These are phyloP conservation scores for Sporisorium exsertum DNA, from an alignment of 1,284 basidiomycete species.

Conservation along the genomic window DNA sequence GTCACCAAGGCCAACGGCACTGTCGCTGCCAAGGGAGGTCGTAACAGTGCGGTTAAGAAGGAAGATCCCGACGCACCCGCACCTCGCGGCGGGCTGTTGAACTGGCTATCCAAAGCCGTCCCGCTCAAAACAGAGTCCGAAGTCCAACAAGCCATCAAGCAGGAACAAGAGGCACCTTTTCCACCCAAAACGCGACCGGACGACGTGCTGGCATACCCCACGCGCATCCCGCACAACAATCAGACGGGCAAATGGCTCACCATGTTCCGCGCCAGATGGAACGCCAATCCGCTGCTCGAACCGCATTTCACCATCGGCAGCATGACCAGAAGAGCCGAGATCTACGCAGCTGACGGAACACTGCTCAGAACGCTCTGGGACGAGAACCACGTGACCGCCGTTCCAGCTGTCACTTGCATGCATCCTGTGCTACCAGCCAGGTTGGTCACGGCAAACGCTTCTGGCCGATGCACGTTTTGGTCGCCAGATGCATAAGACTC, in stretches of 20 bases:
- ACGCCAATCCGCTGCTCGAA: constrained; percentile 53
- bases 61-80: constrained; percentile 14
- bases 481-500: constrained; percentile 29
- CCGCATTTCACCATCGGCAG: constrained; percentile 65
- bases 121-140: constrained; percentile 38
- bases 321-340: constrained; percentile 64
- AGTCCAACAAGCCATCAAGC: constrained; percentile 24
- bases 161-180: constrained; percentile 10
- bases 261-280: constrained; percentile 64
- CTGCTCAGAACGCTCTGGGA: constrained; percentile 60
- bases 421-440: constrained; percentile 56
- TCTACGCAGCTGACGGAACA: constrained; percentile 57
- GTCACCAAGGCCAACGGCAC: constrained; percentile 14
- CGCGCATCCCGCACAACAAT: constrained; percentile 64
- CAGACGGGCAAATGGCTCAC: constrained; percentile 69
- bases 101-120: constrained; percentile 25
- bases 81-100: constrained; percentile 14
- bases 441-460: constrained; percentile 61
- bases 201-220: constrained; percentile 45
- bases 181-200: constrained; percentile 21
- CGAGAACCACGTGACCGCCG: constrained; percentile 63
- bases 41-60: constrained; percentile 28
- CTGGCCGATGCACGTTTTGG: constrained; percentile 61
- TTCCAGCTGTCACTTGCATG: constrained; percentile 64
- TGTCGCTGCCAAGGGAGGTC: not conserved